Evolutionary conservation across 2,329 filamentous ascomycete genomes (phyloP), one percentile per base, ranked within the genome.

Genomic region (Juglanconis sp.): DNA sequence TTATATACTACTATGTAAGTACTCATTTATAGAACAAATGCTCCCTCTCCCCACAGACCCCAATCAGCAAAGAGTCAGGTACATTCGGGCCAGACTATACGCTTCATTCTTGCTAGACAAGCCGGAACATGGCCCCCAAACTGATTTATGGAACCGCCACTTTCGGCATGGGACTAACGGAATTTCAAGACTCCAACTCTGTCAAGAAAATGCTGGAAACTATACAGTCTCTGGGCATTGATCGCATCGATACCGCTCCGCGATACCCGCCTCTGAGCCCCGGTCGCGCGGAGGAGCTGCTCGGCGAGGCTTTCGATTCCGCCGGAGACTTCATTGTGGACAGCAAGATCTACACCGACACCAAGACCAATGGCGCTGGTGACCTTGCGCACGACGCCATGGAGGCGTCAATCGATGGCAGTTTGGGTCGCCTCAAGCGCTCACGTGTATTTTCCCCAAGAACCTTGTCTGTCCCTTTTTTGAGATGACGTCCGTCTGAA

Each of bases 291-390:
- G 73, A 74, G 54, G 30, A 67, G 48, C 64, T 74, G 5, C 61
- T 74, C 1, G 71, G 72, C 9, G 69, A 69, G 56, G 65, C 69
- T 1, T 59, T 56, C 30, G 68, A 68, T 1, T 9, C 66, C 0
- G 64, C 63, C 24, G 38, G 60, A 5, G 56, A 56, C 1, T 75
- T 75, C 47, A 49, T 58, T 5, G 60, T 75, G 30, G 72, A 74
- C 49, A 75, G 71, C 0, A 75, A 75, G 61, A 66, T 74, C 5
- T 68, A 66, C 31, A 70, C 68, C 15, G 65, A 71, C 17, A 65
- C 63, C 4, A 9, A 36, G 2, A 69, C 56, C 1, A 69, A 71
- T 32, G 71, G 68, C 2, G 68, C 67, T 36, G 72, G 71, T 0
- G 67, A 70, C 46, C 60, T 72, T 35, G 61, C 64, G 0, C 42